A percentile compares a stretch with the other conserved stretches of the same genome.
Evolutionary conservation across 1,284 basidiomycete genomes (phyloP).

Genomic region (Irpex sp.): DNA sequence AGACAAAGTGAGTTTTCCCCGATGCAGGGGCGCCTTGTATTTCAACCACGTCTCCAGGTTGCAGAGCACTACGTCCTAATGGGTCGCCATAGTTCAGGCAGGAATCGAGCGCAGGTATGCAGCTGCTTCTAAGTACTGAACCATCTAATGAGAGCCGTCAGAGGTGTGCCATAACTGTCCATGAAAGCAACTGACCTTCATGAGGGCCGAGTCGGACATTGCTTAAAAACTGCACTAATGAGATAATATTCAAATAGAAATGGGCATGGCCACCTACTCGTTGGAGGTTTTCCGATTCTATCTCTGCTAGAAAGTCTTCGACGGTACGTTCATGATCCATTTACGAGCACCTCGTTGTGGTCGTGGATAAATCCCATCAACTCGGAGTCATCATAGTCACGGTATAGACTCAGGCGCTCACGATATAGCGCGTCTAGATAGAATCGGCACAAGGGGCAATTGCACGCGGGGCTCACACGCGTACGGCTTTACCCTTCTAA

Average conservation of each 20-base stretch:
- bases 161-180: background rate
- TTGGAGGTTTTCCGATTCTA: slow-evolving; percentile 40
- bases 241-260: background rate
- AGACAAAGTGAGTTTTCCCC: slow-evolving; percentile 72
- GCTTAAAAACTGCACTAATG: slow-evolving; percentile 2
- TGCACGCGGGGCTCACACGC: background rate
- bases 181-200: background rate
- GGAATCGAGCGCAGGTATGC: slow-evolving; percentile 4
- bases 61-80: background rate
- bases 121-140: background rate
- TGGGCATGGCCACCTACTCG: slow-evolving; percentile 28
- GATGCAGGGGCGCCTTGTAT: slow-evolving; percentile 67
- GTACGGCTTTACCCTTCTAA: background rate
- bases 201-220: background rate
- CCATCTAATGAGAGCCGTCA: background rate
- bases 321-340: slow-evolving; percentile 5
- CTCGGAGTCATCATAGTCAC: no score
- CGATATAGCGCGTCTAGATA: no score
- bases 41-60: slow-evolving; percentile 57
- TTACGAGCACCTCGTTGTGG: background rate
- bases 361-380: no score
- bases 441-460: no score
- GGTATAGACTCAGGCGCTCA: no score
- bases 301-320: slow-evolving; percentile 17
- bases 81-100: slow-evolving; percentile 27